Evolutionary conservation across 306 rosid species (phyloP).

Genomic region (Rosa multiflora): DNA sequence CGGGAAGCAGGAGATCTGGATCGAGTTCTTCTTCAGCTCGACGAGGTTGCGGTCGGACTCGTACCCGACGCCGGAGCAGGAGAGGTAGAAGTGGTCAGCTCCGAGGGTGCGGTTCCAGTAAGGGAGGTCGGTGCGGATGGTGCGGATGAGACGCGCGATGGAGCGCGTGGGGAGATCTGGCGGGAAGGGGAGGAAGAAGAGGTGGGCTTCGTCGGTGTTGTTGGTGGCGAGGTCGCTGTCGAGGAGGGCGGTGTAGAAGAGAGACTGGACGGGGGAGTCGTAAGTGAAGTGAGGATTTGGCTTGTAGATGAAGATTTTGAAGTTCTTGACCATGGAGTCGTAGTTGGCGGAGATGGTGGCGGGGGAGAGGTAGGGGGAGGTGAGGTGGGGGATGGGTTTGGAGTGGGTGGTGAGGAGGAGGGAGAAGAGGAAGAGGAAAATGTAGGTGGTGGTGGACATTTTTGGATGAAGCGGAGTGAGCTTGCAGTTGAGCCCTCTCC

Average conservation of each 20-base stretch:
- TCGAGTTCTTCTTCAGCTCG: slow-evolving; percentile 65
- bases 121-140: slow-evolving; percentile 38
- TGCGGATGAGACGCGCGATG: slow-evolving; percentile 40
- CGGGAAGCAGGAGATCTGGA: slow-evolving; percentile 70
- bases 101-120: slow-evolving; percentile 88
- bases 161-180: slow-evolving; percentile 42
- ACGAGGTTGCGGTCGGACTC: slow-evolving; percentile 51
- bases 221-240: slow-evolving; percentile 44
- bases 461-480: neutral
- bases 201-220: slow-evolving; percentile 51
- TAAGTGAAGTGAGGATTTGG: slow-evolving; percentile 38
- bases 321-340: slow-evolving; percentile 46
- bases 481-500: neutral
- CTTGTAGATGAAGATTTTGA: slow-evolving; percentile 54
- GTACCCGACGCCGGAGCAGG: slow-evolving; percentile 38
- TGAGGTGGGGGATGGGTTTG: slow-evolving; percentile 13
- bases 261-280: slow-evolving; percentile 30
- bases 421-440: slow-evolving; percentile 14
- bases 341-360: slow-evolving; percentile 43
- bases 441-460: slow-evolving; percentile 14
- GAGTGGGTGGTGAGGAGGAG: slow-evolving; percentile 16
- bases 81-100: slow-evolving; percentile 70
- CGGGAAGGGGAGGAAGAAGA: slow-evolving; percentile 64
- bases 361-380: slow-evolving; percentile 54
- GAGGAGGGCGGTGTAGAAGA: slow-evolving; percentile 50